These are phyloP conservation scores for Diutina neorugosa DNA, from an alignment of 1,139 yeast genomes.

Conservation along the genomic window DNA sequence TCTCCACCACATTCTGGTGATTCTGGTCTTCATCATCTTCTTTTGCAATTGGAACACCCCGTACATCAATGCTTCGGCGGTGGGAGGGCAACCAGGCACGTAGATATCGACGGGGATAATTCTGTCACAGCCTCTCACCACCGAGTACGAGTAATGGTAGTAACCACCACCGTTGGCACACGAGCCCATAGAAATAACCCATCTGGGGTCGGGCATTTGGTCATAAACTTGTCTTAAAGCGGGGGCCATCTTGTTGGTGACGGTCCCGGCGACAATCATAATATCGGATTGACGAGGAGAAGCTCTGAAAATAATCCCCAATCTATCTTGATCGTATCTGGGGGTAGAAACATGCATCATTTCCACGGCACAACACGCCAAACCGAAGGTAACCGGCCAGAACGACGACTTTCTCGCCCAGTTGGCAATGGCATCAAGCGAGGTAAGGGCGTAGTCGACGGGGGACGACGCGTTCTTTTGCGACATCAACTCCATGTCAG, in stretches of 20 bases:
- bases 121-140: slow-evolving; percentile 85
- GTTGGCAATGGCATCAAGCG: slow-evolving; percentile 72
- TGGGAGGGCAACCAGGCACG: slow-evolving; percentile 92
- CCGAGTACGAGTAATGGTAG: slow-evolving; percentile 82
- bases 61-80: slow-evolving; percentile 83
- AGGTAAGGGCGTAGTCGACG: slow-evolving; percentile 75
- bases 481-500: slow-evolving; percentile 35
- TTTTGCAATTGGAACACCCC: slow-evolving; percentile 83
- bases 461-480: slow-evolving; percentile 36
- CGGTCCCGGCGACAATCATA: slow-evolving; percentile 88
- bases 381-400: slow-evolving; percentile 91
- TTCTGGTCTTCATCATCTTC: slow-evolving; percentile 75
- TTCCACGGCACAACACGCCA: slow-evolving; percentile 90
- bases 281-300: slow-evolving; percentile 91
- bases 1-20: slow-evolving; percentile 82
- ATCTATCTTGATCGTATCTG: slow-evolving; percentile 85
- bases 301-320: slow-evolving; percentile 90
- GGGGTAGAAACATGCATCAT: slow-evolving; percentile 95
- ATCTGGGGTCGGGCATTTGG: slow-evolving; percentile 89
- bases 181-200: slow-evolving; percentile 89
- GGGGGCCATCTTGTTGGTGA: slow-evolving; percentile 90
- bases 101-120: slow-evolving; percentile 82
- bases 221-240: slow-evolving; percentile 88
- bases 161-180: slow-evolving; percentile 95
- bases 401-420: slow-evolving; percentile 91